A percentile compares a stretch with the other conserved stretches of the same genome.
phyloP scores from a whole-genome alignment of 805 yeast genomes.

The Schizosaccharomyces octosporus region DNA sequence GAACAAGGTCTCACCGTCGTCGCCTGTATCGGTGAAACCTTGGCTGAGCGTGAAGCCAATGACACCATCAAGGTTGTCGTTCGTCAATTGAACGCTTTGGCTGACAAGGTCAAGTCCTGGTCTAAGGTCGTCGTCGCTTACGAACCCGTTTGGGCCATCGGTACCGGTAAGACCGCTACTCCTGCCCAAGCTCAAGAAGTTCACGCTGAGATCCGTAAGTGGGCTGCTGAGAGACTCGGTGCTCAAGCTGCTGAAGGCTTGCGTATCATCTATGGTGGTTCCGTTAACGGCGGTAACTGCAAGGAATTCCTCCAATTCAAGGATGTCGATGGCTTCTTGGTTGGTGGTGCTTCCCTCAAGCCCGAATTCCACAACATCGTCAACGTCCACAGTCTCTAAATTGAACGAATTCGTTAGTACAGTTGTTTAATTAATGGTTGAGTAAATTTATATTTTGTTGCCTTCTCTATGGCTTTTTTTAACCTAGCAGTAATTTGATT shows the following conservation, averaged over 20 bases:
- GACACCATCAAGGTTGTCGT: slow-evolving; percentile 65
- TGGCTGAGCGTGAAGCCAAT: slow-evolving; percentile 80
- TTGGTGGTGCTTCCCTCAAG: slow-evolving; percentile 97
- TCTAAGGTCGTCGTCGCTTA: slow-evolving; percentile 78
- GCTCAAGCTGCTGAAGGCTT: slow-evolving; percentile 45
- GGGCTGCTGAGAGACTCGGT: slow-evolving; percentile 56
- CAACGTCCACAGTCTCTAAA: slow-evolving; percentile 26
- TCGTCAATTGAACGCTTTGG: slow-evolving; percentile 75
- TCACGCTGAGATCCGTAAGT: slow-evolving; percentile 69
- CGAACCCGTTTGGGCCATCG: slow-evolving; percentile 99
- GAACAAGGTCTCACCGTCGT: slow-evolving; percentile 77
- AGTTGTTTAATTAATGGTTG: background rate
- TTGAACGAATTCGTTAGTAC: background rate
- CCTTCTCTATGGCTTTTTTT: too few species aligned
- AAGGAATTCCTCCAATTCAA: slow-evolving; percentile 68
- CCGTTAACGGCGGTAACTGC: slow-evolving; percentile 89
- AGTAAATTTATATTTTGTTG: background rate
- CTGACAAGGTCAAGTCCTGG: slow-evolving; percentile 71
- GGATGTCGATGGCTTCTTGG: slow-evolving; percentile 95
- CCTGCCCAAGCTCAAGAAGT: slow-evolving; percentile 94
- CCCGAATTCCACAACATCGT: slow-evolving; percentile 91
- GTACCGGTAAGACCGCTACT: slow-evolving; percentile 97
- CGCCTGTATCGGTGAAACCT: slow-evolving; percentile 87
- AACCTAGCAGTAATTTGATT: too few species aligned
- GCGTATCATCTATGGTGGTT: slow-evolving; percentile 95